phyloP scores from a whole-genome alignment of 257 asterid species.

The Capsicum rhomboideum region DNA sequence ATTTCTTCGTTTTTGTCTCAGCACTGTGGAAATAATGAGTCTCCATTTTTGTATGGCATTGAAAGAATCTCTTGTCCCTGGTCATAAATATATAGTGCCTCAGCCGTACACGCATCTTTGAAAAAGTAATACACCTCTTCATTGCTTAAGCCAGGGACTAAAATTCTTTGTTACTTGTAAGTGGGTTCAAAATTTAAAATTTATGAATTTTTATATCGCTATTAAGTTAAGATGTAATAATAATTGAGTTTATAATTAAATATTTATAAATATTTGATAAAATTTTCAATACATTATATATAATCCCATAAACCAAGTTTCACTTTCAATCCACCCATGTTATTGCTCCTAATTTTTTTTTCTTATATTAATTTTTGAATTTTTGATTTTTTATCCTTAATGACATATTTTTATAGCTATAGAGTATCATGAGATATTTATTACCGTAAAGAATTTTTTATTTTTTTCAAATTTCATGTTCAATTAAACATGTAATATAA shows the following conservation, averaged over 20 bases:
- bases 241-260: neutral
- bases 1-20: slow-evolving; percentile 24
- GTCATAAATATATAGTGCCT: neutral
- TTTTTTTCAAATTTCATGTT: neutral
- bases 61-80: slow-evolving; percentile 1
- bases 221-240: too few species aligned
- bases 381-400: neutral
- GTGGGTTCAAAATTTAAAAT: too few species aligned
- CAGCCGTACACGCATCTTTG: neutral
- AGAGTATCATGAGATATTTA: neutral
- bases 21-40: slow-evolving; percentile 3
- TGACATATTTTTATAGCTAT: neutral
- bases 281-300: too few species aligned
- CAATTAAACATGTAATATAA: neutral
- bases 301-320: too few species aligned
- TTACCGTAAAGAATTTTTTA: neutral
- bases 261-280: neutral
- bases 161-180: neutral
- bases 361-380: too few species aligned
- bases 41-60: slow-evolving; percentile 9
- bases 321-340: neutral
- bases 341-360: neutral
- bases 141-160: neutral
- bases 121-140: neutral
- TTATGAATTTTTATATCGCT: too few species aligned